Percentiles rank a stretch among this genome's conserved stretches.
phyloP scores from a whole-genome alignment of 2,329 filamentous ascomycete species.

The Stachybotrys echinatus region DNA sequence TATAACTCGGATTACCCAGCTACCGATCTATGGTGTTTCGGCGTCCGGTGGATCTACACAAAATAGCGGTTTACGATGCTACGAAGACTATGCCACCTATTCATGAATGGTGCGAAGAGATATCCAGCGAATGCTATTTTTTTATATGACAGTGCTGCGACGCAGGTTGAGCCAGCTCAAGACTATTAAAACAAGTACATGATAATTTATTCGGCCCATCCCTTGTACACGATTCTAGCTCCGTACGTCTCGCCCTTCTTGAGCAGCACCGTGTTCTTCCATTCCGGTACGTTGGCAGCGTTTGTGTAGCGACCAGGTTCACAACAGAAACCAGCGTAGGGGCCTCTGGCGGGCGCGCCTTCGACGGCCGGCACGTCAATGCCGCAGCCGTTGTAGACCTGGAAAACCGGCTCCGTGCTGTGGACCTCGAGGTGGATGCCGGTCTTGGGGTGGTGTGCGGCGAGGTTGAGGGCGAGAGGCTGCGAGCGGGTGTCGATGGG shows the following conservation, averaged over 20 bases:
- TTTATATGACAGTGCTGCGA: not conserved
- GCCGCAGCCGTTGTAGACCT: slow-evolving; percentile 89
- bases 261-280: slow-evolving; percentile 72
- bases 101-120: not conserved
- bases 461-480: slow-evolving; percentile 62
- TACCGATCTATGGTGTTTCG: not conserved
- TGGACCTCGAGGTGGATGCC: slow-evolving; percentile 79
- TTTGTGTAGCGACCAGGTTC: slow-evolving; percentile 92
- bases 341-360: slow-evolving; percentile 56
- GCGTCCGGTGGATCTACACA: not conserved
- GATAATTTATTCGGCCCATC: slow-evolving; percentile 61
- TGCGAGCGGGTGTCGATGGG: slow-evolving; percentile 60
- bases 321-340: slow-evolving; percentile 79
- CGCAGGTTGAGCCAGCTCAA: not conserved
- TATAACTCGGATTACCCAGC: not conserved
- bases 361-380: slow-evolving; percentile 69
- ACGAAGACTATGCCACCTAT: not conserved
- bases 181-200: too few relatives aligned
- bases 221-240: slow-evolving; percentile 74
- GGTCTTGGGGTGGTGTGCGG: slow-evolving; percentile 67
- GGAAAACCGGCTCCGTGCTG: slow-evolving; percentile 93
- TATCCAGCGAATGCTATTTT: not conserved
- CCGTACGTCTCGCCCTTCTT: slow-evolving; percentile 85
- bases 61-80: not conserved
- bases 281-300: slow-evolving; percentile 74